Base-by-base conservation (phyloP, 176 grass and related monocot genomes). In the Cenchrus fungigraminus region DNA sequence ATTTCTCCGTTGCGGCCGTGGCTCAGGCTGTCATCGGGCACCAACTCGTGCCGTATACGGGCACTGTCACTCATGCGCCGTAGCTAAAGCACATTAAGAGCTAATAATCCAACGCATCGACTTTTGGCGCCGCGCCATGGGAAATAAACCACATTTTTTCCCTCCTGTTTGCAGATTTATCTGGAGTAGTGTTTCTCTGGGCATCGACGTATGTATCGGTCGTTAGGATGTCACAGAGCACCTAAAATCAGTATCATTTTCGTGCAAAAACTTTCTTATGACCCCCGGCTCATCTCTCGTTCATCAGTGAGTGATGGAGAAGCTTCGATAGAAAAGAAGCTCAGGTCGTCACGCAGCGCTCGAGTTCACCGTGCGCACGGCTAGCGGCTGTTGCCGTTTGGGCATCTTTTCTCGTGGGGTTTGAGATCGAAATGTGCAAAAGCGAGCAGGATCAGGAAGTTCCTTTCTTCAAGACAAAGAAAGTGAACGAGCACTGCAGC, bases 371-470 rank as follows among this genome's bases (percentile, higher is more conserved):
- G 22, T 71, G 43, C 69, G 44, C 66, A 64, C 12, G 20, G 43
- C 16, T 7, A 63, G n/a, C 15, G 46, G 70, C 70, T 52, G 52
- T 55, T 34, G 34, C 73, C 55, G 55, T 29, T 49, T 50, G 49
- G 65, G 31, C 73, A 73, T 86, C 59, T 62, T 90, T 79, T 87
- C 67, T 74, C 84, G 68, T 87, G 84, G 74, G 59, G 59, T 81
- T 37, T 54, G 51, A 85, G 59, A 60, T 57, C 68, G 60, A 47
- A 60, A 34, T 46, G 1, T 29, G 60, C 28, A 52, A 57, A 56
- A 58, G 73, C 4, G 68, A 46, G 6, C 52, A 16, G 52, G 52
- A 54, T 54, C 15, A 55, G 51, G 45, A 59, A 77, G 62, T 81
- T 85, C 71, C 59, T 89, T 79, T 17, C 77, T 63, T 78, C 46